A percentile compares a stretch with the other conserved stretches of the same genome.
phyloP scores from a whole-genome alignment of 2,329 filamentous ascomycete species.

The Calonectria henricotiae region DNA sequence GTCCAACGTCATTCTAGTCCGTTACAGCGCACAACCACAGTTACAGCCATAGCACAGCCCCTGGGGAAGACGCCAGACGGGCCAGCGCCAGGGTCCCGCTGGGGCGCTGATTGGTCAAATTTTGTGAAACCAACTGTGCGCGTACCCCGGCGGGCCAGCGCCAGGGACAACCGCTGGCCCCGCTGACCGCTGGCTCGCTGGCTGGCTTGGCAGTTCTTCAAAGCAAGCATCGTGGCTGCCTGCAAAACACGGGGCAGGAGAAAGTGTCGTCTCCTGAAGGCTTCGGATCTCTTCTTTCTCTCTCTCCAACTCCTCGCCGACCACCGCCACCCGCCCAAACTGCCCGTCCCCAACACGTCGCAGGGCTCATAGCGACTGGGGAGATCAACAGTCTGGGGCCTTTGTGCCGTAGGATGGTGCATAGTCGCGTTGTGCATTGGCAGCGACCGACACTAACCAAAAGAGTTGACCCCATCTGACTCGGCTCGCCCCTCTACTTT shows the following conservation, averaged over 20 bases:
- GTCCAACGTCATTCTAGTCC: slow-evolving; percentile 15
- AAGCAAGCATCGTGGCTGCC: slow-evolving; percentile 50
- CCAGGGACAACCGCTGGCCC: slow-evolving; percentile 25
- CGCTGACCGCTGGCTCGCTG: slow-evolving; percentile 31
- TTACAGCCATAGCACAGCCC: slow-evolving; percentile 22
- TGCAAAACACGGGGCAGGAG: slow-evolving; percentile 33
- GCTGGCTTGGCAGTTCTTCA: slow-evolving; percentile 26
- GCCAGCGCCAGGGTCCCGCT: slow-evolving; percentile 1
- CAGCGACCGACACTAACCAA: slow-evolving; percentile 36
- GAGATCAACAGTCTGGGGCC: slow-evolving; percentile 41
- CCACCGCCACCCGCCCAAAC: slow-evolving; percentile 40
- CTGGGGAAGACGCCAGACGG: slow-evolving; percentile 1
- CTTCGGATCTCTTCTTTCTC: slow-evolving; percentile 26
- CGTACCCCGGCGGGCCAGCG: slow-evolving; percentile 25
- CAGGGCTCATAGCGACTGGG: slow-evolving; percentile 36
- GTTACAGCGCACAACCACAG: slow-evolving; percentile 22
- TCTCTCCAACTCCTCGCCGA: slow-evolving; percentile 43
- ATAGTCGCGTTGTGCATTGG: slow-evolving; percentile 29
- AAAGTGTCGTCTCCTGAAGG: slow-evolving; percentile 48
- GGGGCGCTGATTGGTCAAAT: background rate
- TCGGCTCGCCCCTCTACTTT: slow-evolving; percentile 30
- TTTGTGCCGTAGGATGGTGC: slow-evolving; percentile 49
- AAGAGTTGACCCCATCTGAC: slow-evolving; percentile 49
- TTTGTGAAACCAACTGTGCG: slow-evolving; percentile 18
- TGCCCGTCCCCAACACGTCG: slow-evolving; percentile 40